Evolutionary conservation across 495 filamentous ascomycete species (phyloP), one percentile per base, ranked within the genome.

Genomic region (Beverwykella pulmonaria): DNA sequence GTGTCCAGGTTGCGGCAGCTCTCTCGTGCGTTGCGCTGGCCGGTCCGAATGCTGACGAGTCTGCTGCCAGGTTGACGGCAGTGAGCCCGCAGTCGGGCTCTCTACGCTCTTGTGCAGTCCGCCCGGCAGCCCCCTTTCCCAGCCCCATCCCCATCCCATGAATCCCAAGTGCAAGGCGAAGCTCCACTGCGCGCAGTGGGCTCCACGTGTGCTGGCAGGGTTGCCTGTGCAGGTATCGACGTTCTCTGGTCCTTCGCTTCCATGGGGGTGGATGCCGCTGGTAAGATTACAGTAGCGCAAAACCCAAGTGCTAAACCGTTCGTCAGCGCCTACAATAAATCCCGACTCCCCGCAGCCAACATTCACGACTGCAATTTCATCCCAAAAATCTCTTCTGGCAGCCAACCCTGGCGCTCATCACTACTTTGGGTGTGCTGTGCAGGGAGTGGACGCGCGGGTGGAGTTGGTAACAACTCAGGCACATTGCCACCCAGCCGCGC

Each of bases 311-410:
- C 12, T n/a, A 50, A 50, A 61, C 44, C 46, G 59, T 61, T 61
- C 59, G 47, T 46, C n/a, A 22, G 19, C 17, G 20, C 20, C 39
- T 53, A 32, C 49, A 27, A 44, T 44, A 34, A 34, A 2, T 67
- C 55, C 63, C 63, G 55, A 56, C 63, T 67, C 55, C 55, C 63
- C 63, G 63, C 57, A 54, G 63, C 57, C 63, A 50, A 59, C 50
- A 65, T 58, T 14, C 50, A 61, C 47, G 14, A 12, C 46, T 15
- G 59, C 26, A 50, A 61, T 49, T 36, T 52, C 53, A 61, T 49
- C 23, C 39, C 53, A 65, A n/a, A 46, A 25, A 39, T 44, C 47
- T 49, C 19, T 25, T 53, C 30, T 23, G 20, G 53, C 30, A 22
- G 54, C 22, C 32, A 5, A 12, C 44, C 44, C 44, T n/a, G 20